Percentiles rank a stretch among this genome's conserved stretches.
phyloP scores from a whole-genome alignment of 75 land plant genomes.

The Isoetes taiwanensis region DNA sequence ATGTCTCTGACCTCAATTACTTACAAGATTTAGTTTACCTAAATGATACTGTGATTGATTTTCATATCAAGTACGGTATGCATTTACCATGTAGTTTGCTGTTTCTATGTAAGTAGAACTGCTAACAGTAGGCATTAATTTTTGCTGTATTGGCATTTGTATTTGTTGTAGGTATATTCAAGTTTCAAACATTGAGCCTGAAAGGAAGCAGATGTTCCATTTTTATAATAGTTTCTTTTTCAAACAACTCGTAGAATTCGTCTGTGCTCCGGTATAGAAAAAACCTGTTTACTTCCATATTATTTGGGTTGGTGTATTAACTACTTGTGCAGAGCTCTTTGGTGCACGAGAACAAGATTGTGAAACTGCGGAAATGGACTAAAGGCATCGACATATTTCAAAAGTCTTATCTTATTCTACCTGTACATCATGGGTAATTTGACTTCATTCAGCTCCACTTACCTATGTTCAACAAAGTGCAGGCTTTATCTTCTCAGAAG shows the following conservation, averaged over 20 bases:
- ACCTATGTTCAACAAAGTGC: no score
- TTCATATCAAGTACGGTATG: slow-evolving; percentile 6
- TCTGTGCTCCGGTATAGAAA: no score
- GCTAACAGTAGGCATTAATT: no score
- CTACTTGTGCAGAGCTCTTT: no score
- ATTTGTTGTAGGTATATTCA: not conserved
- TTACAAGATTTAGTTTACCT: not conserved
- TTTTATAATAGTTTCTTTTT: slow-evolving; percentile 5
- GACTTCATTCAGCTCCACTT: no score
- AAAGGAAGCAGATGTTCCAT: not conserved
- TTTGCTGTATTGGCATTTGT: no score
- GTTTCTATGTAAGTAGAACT: no score
- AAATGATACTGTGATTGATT: slow-evolving; percentile 1
- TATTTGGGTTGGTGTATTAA: no score
- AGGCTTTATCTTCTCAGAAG: no score
- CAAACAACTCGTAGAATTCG: not conserved
- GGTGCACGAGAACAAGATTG: no score
- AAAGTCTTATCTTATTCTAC: not conserved
- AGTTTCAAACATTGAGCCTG: not conserved
- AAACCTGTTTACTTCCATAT: no score
- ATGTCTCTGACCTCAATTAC: not conserved
- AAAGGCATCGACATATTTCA: not conserved
- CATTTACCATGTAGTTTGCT: no score
- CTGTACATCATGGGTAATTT: not conserved
- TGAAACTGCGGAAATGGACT: slow-evolving; percentile 1